Conservation (phyloP, 805 yeast species). For the Kodamaea kaohsiungensis region DNA sequence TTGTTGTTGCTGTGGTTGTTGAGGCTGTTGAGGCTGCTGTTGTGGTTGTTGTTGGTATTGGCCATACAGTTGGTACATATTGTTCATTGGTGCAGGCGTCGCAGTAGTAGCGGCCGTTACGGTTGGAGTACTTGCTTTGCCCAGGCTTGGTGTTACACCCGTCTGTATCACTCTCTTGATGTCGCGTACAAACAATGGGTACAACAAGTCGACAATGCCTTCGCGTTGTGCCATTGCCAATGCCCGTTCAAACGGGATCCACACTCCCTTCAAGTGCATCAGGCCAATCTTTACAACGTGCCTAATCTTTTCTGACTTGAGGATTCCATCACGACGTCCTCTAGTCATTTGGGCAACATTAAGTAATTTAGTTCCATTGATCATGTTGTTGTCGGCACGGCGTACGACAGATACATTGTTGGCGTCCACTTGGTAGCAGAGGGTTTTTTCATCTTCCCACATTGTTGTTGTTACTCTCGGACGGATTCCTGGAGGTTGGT, state of each 20-base stretch:
- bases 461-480: conserved; percentile 80
- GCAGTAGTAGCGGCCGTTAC: conserved; percentile 10
- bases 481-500: conserved; percentile 48
- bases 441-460: conserved; percentile 88
- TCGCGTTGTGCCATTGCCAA: conserved; percentile 79
- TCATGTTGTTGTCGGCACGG: conserved; percentile 82
- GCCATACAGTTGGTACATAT: not conserved
- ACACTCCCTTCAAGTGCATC: conserved; percentile 86
- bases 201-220: conserved; percentile 46
- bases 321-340: conserved; percentile 82
- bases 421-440: conserved; percentile 85
- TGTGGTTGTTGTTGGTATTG: conserved; percentile 9
- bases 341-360: conserved; percentile 88
- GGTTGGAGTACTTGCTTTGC: conserved; percentile 13
- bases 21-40: conserved; percentile 6
- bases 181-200: conserved; percentile 55
- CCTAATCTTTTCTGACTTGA: conserved; percentile 72
- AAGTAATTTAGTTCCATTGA: conserved; percentile 79
- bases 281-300: conserved; percentile 86
- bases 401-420: conserved; percentile 78
- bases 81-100: conserved; percentile 10
- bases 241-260: conserved; percentile 88
- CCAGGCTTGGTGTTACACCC: conserved; percentile 34
- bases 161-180: conserved; percentile 57
- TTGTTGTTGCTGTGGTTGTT: not conserved